Conservation (phyloP, 2,329 filamentous ascomycete species). For the Colletotrichum sp. region DNA sequence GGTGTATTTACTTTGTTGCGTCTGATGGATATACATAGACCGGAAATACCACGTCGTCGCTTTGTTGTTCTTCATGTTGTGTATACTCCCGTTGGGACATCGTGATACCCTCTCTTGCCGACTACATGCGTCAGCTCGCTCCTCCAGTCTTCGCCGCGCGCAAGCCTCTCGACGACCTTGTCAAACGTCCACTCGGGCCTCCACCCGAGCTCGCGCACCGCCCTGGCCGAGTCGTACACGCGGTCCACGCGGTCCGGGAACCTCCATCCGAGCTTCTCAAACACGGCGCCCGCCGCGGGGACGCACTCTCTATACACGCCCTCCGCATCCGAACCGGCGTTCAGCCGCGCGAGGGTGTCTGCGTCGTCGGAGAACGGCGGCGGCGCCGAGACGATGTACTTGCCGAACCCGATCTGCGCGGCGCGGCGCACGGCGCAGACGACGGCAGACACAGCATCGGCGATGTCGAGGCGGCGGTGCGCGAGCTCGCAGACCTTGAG, state of each 20-base stretch:
- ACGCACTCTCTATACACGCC: conserved; percentile 31
- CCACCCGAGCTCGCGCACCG: conserved; percentile 47
- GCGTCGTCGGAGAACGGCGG: conserved; percentile 39
- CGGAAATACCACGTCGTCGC: not conserved
- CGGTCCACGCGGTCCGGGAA: conserved; percentile 44
- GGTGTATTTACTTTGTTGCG: not conserved
- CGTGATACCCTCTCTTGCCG: conserved; percentile 51
- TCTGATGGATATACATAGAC: not conserved
- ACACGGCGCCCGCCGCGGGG: conserved; percentile 33
- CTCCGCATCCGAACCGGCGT: conserved; percentile 30
- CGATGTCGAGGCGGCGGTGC: conserved; percentile 48
- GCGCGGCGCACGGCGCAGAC: conserved; percentile 42
- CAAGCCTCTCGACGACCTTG: conserved; percentile 36
- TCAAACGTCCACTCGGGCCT: conserved; percentile 45
- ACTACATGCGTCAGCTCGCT: conserved; percentile 44
- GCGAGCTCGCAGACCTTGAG: conserved; percentile 54
- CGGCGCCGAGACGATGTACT: conserved; percentile 50
- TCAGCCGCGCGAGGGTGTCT: conserved; percentile 36
- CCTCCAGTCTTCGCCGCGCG: conserved; percentile 38
- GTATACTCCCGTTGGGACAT: conserved; percentile 46
- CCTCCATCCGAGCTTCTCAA: conserved; percentile 38
- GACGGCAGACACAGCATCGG: conserved; percentile 47
- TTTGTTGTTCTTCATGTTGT: conserved; percentile 32
- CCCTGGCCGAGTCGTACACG: conserved; percentile 49
- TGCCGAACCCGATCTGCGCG: conserved; percentile 39